Evolutionary conservation across 2,329 filamentous ascomycete genomes (phyloP).

Genomic region (Graphilbum fragrans): DNA sequence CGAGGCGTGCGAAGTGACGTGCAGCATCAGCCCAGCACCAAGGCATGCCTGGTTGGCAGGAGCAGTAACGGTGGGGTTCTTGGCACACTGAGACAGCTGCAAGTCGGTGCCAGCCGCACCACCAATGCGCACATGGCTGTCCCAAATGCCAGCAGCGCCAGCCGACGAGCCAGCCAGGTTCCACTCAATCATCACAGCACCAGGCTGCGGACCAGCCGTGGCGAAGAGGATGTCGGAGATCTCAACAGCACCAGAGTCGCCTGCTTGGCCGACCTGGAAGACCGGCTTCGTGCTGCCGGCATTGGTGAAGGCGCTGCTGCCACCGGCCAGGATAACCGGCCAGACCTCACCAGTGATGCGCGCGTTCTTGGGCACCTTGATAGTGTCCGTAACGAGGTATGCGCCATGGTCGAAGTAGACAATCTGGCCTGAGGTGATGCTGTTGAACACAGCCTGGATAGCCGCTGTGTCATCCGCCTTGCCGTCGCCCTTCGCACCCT

Average conservation of each 20-base stretch:
- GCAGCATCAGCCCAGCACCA: constrained; percentile 60
- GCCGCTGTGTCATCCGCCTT: constrained; percentile 74
- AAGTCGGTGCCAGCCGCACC: constrained; percentile 75
- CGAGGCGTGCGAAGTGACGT: constrained; percentile 48
- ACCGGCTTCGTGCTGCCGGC: constrained; percentile 67
- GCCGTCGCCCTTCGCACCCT: constrained; percentile 81
- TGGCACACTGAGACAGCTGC: constrained; percentile 67
- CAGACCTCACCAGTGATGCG: constrained; percentile 87
- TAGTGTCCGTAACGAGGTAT: constrained; percentile 57
- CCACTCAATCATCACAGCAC: constrained; percentile 86
- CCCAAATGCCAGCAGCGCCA: constrained; percentile 76
- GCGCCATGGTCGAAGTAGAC: constrained; percentile 67
- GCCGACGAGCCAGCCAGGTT: constrained; percentile 59
- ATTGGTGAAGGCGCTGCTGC: constrained; percentile 58
- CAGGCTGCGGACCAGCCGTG: constrained; percentile 71
- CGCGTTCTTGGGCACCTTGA: constrained; percentile 65
- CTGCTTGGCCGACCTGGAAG: constrained; percentile 69
- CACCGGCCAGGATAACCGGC: constrained; percentile 78
- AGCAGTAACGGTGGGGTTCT: constrained; percentile 49
- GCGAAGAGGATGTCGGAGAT: constrained; percentile 81
- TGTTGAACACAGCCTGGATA: constrained; percentile 68
- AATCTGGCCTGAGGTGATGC: constrained; percentile 48
- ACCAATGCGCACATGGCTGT: constrained; percentile 89
- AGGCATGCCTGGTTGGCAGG: constrained; percentile 50
- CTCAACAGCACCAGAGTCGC: constrained; percentile 70